Percentiles rank a stretch among this genome's conserved stretches.
These are phyloP conservation scores for Tricholoma furcatifolium DNA, from an alignment of 768 basidiomycete genomes.

Conservation along the genomic window DNA sequence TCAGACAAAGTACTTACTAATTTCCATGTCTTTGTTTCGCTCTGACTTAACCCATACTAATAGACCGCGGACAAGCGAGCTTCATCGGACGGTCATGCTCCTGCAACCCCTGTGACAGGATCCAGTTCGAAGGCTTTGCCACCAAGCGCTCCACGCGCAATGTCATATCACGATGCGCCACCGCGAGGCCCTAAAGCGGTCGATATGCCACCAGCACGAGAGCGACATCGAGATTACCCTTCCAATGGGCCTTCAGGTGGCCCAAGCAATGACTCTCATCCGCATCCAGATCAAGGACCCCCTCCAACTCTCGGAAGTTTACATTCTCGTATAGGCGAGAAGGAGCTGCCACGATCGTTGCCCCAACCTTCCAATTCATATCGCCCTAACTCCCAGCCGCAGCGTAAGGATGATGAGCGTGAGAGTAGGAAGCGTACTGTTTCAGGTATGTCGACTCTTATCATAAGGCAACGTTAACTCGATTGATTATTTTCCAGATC, in stretches of 20 bases:
- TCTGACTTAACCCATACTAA: slow-evolving; percentile 8
- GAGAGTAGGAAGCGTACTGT: slow-evolving; percentile 67
- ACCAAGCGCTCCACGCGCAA: slow-evolving; percentile 64
- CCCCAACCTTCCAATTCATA: slow-evolving; percentile 45
- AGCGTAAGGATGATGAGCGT: slow-evolving; percentile 60
- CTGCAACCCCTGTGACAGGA: slow-evolving; percentile 24
- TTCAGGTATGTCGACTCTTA: slow-evolving; percentile 49
- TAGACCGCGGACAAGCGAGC: slow-evolving; percentile 55
- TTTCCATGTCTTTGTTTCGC: slow-evolving; percentile 5
- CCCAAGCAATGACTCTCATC: slow-evolving; percentile 14
- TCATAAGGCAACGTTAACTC: not conserved
- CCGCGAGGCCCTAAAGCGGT: slow-evolving; percentile 36
- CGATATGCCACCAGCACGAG: slow-evolving; percentile 36
- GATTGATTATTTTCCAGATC: slow-evolving; percentile 40
- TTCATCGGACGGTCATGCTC: slow-evolving; percentile 43
- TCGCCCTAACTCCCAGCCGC: slow-evolving; percentile 38
- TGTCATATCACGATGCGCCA: slow-evolving; percentile 48
- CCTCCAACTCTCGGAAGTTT: slow-evolving; percentile 29
- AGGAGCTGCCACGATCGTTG: slow-evolving; percentile 39
- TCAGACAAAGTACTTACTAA: slow-evolving; percentile 56
- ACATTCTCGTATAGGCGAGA: slow-evolving; percentile 60
- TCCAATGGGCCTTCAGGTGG: slow-evolving; percentile 25
- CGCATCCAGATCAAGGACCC: slow-evolving; percentile 21
- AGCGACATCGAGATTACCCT: slow-evolving; percentile 49
- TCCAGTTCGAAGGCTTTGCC: slow-evolving; percentile 41